phyloP scores from a whole-genome alignment of 2,329 filamentous ascomycete species.

The Trichoderma koningii region DNA sequence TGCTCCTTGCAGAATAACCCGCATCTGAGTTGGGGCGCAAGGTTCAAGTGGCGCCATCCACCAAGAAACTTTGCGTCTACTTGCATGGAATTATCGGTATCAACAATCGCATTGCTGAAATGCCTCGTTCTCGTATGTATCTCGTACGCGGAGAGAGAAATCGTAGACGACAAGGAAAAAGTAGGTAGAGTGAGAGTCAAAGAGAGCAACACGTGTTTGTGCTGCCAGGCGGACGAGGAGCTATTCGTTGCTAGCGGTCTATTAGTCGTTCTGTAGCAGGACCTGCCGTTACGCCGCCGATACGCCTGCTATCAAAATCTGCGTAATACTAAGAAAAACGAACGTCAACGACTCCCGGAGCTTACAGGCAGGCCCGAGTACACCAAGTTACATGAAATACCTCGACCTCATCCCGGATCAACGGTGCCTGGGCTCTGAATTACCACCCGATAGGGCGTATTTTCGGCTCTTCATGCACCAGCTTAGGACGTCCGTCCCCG shows the following conservation, averaged over 20 bases:
- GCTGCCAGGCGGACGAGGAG: slow-evolving; percentile 1
- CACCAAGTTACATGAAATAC: too few species aligned
- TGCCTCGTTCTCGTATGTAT: slow-evolving; percentile 5
- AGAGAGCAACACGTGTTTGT: background rate
- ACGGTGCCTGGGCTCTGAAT: background rate
- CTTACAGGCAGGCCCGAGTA: background rate
- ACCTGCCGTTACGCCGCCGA: slow-evolving; percentile 4
- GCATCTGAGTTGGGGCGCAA: slow-evolving; percentile 8
- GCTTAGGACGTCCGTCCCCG: background rate
- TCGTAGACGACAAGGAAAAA: background rate
- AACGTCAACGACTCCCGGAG: background rate
- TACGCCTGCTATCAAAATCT: background rate
- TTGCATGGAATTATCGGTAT: background rate
- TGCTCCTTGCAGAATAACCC: slow-evolving; percentile 18
- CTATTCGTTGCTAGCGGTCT: background rate
- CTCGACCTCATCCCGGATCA: background rate
- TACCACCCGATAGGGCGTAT: slow-evolving; percentile 4
- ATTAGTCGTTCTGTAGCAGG: background rate
- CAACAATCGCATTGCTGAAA: background rate
- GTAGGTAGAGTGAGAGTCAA: background rate
- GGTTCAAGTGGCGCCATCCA: background rate
- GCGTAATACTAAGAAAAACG: background rate
- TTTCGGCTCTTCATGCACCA: slow-evolving; percentile 1
- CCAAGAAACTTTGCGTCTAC: background rate
- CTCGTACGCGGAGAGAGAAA: too few species aligned